Base-by-base conservation (phyloP, 371 early-diverging fungal genomes). In the Mucor indicus region DNA sequence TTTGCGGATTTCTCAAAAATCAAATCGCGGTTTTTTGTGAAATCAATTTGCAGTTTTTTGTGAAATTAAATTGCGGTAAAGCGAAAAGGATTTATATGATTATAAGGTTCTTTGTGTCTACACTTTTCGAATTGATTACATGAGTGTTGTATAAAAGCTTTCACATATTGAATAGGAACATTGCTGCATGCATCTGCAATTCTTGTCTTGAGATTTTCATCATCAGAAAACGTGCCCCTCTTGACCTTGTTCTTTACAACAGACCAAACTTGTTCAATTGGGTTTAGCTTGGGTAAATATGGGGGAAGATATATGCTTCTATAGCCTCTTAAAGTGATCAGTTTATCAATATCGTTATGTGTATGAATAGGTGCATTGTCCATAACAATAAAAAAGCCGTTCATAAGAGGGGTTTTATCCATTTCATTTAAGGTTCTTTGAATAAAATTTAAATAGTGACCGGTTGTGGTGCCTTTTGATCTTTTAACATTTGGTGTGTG, bases 251-350 rank as follows among this genome's bases (percentile, higher is more conserved):
- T 27, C 29, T 27, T 27, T 27, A n/a, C n/a, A n/a, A n/a, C n/a
- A n/a, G n/a, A 38, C 42, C 50, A 50, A 42, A 50, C 36, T 43
- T 50, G 43, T 27, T 50, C 51, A 36, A 43, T 35, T 29, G 48
- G 38, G 29, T 48, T 48, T 8, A 48, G 38, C 27, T 46, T 38
- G 7, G 47, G 47, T 24, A 43, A 42, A 41, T 50, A 41, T 13
- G 43, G 50, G n/a, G 43, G 50, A 32, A 41, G 49, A 40, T 49
- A 49, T 2, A 40, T 31, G 23, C 32, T 29, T 17, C 20, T 33
- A 29, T 49, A 49, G 11, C 35, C 41, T 49, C 49, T 29, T 21
- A 23, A 16, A 22, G 40, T 49, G 33, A 47, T 47, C 36, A 47
- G 25, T 27, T 36, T 27, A 16, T 47, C 47, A 37, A 47, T 47